Base-by-base conservation (phyloP, 2,329 filamentous ascomycete species). In the Aspergillus candidus region DNA sequence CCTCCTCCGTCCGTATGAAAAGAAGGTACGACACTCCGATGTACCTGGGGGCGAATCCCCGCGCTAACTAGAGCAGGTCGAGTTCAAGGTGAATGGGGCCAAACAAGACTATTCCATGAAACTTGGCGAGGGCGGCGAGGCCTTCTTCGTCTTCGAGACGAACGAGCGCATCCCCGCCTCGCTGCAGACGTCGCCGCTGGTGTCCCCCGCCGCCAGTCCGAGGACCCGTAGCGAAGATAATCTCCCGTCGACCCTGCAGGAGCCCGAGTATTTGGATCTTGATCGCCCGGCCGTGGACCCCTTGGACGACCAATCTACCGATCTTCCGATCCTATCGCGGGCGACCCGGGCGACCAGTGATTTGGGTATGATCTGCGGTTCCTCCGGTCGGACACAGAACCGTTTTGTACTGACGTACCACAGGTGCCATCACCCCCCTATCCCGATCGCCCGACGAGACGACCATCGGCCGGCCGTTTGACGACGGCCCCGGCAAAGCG, bases 81-180 rank as follows among this genome's bases (percentile, higher is more conserved):
- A 97, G 70, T 98, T 98, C 72, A 80, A 79, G 57, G 90, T 98
- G 76, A 98, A 98, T 75, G 86, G 87, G 60, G 72, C 79, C 49
- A 94, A 93, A 69, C 89, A 95, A 66, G 78, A 93, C 55, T 96
- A 94, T 73, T 83, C 93, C 37, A 98, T 98, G 93, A 98, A 98
- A 72, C 78, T 98, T 14, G 93, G 93, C 35, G 93, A 98, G 65
- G 93, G 88, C 41, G 93, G 93, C 53, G 93, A 98, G 72, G 93
- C 93, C 18, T 98, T 98, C 72, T 98, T 98, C 68, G 89, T 98
- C 52, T 97, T 98, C 61, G 89, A 97, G 71, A 98, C 93, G 7
- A 85, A 84, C 41, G 88, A 91, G 55, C 84, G 82, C 58, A 93
- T 98, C 47, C 93, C 93, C n/a, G 85, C 87, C 65, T 88, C 86